Percentiles rank a stretch among this genome's conserved stretches.
Evolutionary conservation across 139 green algal species (phyloP).

Genomic region (Eudorina sp.): DNA sequence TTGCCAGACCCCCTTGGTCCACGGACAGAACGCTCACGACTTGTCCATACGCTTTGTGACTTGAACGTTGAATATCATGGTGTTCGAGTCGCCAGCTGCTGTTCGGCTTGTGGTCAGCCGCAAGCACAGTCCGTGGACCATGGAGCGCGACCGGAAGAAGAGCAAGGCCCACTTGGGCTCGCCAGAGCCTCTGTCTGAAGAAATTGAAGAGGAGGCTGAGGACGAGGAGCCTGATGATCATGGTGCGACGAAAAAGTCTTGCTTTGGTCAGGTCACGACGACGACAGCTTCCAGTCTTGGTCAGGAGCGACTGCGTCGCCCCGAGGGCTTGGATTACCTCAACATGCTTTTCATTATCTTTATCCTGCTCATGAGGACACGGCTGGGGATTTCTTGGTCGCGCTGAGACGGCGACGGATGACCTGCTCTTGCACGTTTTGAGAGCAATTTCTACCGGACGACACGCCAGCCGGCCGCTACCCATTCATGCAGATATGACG

Average conservation of each 20-base stretch:
- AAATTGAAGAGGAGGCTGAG: constrained; percentile 20
- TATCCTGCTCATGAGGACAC: no score
- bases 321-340: no score
- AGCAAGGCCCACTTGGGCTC: neutral
- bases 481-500: constrained; percentile 39
- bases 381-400: no score
- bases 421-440: no score
- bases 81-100: constrained; percentile 29
- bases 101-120: neutral
- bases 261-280: neutral
- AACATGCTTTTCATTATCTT: no score
- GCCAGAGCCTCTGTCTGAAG: constrained; percentile 22
- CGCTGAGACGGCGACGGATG: no score
- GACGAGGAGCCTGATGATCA: neutral
- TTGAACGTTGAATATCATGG: constrained; percentile 1
- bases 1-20: no score
- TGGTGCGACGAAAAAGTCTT: neutral
- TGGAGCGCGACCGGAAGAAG: neutral
- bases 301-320: no score
- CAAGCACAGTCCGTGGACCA: constrained; percentile 39
- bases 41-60: neutral
- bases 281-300: neutral
- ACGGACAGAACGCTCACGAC: neutral
- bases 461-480: no score
- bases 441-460: no score